Evolutionary conservation across 106 monocot species (phyloP), one percentile per base, ranked within the genome.

Genomic region (Dendrobium huoshanense): DNA sequence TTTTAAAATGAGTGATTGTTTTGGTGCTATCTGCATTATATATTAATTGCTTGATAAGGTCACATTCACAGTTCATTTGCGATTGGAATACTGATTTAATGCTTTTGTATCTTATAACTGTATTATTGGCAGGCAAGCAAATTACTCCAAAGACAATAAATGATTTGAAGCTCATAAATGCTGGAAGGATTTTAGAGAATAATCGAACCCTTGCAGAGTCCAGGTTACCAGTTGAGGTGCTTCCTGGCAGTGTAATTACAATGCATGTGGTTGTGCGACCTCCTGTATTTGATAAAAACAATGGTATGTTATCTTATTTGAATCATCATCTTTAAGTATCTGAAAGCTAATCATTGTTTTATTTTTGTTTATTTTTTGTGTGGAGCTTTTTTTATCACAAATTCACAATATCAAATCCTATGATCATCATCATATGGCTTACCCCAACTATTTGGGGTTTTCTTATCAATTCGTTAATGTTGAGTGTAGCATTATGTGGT

Each of bases 101-200:
- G 16, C 56, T 67, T 18, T 51, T 79, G 68, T 18, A 31, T 77
- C 31, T 16, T 20, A 78, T 64, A n/a, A 68, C 17, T 67, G 0
- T 54, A 41, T 16, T 80, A 68, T 51, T 79, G 67, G 77, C 59
- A 91, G 91, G 77, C 77, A 91, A 88, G 83, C 83, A 82, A 82
- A 82, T 82, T 82, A n/a, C 76, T 59, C 91, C 91, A 70, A 91
- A 82, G 81, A 78, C 82, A 41, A 84, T 88, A 79, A 80, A 91
- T 86, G 91, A 91, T 85, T 47, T 91, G 82, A 91, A 88, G 80
- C 88, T 91, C 70, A 91, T 91, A 61, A 88, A 91, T 81, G 91
- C 85, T 19, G 91, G 91, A 31, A 88, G 77, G 77, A 84, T 91
- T 82, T 77, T 91, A 41, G 88, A 91, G 80, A 88, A 91, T 65